Evolutionary conservation across 2,329 filamentous ascomycete genomes (phyloP), one percentile per base, ranked within the genome.

Genomic region (Pseudogymnoascus sp.): DNA sequence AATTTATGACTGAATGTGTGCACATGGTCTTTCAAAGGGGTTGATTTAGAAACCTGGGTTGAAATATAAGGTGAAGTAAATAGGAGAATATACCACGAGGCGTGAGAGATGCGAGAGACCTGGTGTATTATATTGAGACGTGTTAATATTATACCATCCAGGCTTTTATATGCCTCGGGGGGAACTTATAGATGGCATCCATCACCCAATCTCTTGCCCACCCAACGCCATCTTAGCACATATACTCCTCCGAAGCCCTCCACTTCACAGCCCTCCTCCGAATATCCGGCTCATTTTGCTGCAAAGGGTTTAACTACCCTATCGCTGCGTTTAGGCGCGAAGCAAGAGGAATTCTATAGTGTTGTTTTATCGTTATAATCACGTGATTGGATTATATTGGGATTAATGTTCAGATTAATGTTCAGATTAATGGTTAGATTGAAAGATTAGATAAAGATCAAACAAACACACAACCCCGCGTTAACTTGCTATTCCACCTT

Each of bases 371-470:
- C 33, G 12, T 14, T 14, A 14, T 5, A 5, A 36, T 36, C 33
- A 14, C 11, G 33, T 30, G 12, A 36, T 14, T 36, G 8, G 8
- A 33, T 4, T 36, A 36, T 36, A 4, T 36, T 36, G 3, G 3
- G 33, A 36, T 14, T 36, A 3, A 7, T 36, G 4, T 36, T 36
- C 5, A 14, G 33, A 36, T 14, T 36, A 3, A 7, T 9, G 28
- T 30, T 28, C 25, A 28, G 25, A 6, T 28, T 4, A 28, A 28
- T 30, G 19, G 25, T 35, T 9, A 11, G 11, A 35, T 11, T 35
- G 9, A n/a, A 25, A 28, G 49, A 55, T 55, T 55, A 55, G 49
- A 55, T 55, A 55, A 55, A 55, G 49, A 33, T 33, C n/a, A 14
- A n/a, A 49, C n/a, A 9, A 12, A 33, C 12, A 28, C 5, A 16